Evolutionary conservation across 768 basidiomycete genomes (phyloP), one percentile per base, ranked within the genome.

Genomic region (Podaxis sp.): DNA sequence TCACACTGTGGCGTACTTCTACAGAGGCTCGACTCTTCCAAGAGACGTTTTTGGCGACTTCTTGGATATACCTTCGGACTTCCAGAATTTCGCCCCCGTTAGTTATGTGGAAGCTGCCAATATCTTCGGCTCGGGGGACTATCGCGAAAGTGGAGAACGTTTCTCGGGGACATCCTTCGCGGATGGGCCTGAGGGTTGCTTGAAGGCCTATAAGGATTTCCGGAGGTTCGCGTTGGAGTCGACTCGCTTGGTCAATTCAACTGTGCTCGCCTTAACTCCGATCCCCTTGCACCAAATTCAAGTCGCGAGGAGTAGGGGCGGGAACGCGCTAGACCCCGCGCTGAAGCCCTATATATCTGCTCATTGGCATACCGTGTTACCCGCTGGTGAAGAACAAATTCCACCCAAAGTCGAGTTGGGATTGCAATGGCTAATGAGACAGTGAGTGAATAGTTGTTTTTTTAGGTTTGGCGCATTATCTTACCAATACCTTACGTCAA

Each of bases 301-400:
- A 17, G 73, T 70, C 12, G 76, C 77, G 6, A 65, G 68, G 25
- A 69, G 65, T 4, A 74, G 66, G 33, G 79, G 77, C 12, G 74
- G 77, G 5, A 80, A 78, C 57, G 73, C 72, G 1, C 77, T 81
- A 57, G 69, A 75, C 57, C 70, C 77, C 3, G 76, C 78, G 1
- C 47, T 69, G 56, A 74, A 71, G 17, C 72, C 73, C 49, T 79
- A 75, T 59, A 71, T 71, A 38, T 72, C 74, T 13, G 69, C 79
- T 0, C 73, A 75, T 49, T 69, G 79, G 25, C 69, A 74, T 47
- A 69, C 73, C 3, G 70, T 72, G 40, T 71, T 75, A 55, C 59
- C 66, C 0, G 55, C 43, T 11, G 71, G 70, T 7, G 36, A 70
- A 24, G 37, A 58, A 13, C 63, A 63, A 6, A 56, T 73, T 24